Base-by-base conservation (phyloP, 23 red algal species). In the Gracilaria gracilis region DNA sequence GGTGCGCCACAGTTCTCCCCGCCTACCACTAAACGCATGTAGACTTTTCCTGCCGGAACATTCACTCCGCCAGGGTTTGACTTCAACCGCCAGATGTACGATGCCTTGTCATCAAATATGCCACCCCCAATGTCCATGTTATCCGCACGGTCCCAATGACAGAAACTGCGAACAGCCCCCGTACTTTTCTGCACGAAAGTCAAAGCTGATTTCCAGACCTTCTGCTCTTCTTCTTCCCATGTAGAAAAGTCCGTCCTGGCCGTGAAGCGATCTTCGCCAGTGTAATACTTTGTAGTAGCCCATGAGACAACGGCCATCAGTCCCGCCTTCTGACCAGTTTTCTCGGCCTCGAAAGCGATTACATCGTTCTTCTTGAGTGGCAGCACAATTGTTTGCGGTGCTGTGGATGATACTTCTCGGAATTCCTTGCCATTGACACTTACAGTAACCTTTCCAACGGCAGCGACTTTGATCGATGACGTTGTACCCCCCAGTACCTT, bases 61-160 rank as follows among this genome's bases (percentile, higher is more conserved):
- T n/a, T 50, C 46, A 14, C 39, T 77, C 39, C 72, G 19, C 46
- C 46, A 49, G 38, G 38, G 14, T 24, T 77, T 46, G 38, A 46
- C 72, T 77, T 77, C 1, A 49, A 42, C 20, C 72, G 38, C 72
- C 72, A 77, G 5, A 77, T 51, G 46, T 28, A 77, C 9, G 40
- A 77, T 29, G 72, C 72, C 39, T 77, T 77, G 15, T 31, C n/a
- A 23, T 77, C 72, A 51, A 77, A 77, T 31, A 49, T 50, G 31
- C 25, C 72, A 31, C 9, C 29, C 25, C 4, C 31, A 16, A 77
- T 77, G 25, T 77, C 72, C 72, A 77, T 77, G 72, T 50, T 51
- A 1, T 77, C 72, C 11, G 72, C 72, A 3, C 72, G 72, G 17
- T 77, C 72, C 72, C 72, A 77, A 51, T 77, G 72, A 32, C 72